A percentile compares a stretch with the other conserved stretches of the same genome.
These are phyloP conservation scores for Cryptosporidium felis DNA, from an alignment of 169 alveolate species.

Conservation along the genomic window DNA sequence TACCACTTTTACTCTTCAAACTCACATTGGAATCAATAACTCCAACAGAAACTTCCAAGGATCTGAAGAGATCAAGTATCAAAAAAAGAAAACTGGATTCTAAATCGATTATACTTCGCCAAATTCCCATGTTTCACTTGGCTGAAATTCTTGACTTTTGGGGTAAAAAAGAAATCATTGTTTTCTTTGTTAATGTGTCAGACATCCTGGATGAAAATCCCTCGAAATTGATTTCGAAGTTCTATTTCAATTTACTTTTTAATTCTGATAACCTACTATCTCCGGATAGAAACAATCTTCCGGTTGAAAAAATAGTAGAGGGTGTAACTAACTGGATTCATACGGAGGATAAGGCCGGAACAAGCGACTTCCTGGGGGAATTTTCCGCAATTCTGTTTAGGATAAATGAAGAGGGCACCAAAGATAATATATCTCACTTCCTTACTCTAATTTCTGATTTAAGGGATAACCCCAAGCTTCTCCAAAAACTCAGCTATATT, in stretches of 20 bases:
- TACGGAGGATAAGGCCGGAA: not conserved
- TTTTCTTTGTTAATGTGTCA: not conserved
- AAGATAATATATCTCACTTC: not conserved
- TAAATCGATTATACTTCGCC: no score
- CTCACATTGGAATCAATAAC: not conserved
- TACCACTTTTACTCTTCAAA: not conserved
- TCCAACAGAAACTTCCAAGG: no score
- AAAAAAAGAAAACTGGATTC: constrained; percentile 2
- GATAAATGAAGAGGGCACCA: not conserved
- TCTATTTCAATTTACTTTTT: not conserved
- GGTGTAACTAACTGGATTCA: constrained; percentile 14
- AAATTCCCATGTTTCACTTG: no score
- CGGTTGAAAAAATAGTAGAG: not conserved
- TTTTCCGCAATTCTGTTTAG: not conserved
- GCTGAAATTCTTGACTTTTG: not conserved
- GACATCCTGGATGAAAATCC: not conserved
- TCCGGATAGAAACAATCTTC: not conserved
- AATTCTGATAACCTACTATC: not conserved
- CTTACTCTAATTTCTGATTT: not conserved
- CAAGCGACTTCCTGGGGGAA: not conserved
- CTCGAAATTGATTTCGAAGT: not conserved
- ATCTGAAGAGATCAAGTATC: not conserved
- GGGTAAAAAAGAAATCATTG: not conserved
- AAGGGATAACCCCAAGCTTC: not conserved
- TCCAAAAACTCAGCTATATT: not conserved